Base-by-base conservation (phyloP, 2,329 filamentous ascomycete species). In the Neonectria sp. region DNA sequence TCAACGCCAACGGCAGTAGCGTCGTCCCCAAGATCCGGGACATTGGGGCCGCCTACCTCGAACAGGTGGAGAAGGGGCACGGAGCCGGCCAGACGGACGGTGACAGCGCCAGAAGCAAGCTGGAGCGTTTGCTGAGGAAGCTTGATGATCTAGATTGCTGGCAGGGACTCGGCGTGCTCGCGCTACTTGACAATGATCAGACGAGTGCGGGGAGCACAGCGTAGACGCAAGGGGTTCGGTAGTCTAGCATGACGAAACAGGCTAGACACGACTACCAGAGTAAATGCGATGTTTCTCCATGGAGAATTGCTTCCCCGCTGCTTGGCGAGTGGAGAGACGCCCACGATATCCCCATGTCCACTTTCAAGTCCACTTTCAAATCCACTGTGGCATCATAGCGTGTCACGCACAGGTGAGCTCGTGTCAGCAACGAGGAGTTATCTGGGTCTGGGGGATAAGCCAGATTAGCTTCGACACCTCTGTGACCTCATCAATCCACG, bases 11-110 rank as follows among this genome's bases (percentile, higher is more conserved):
- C 56, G 79, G 79, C 1, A 72, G 72, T 17, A 78, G 76, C 43
- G 48, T 80, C 0, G 75, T 81, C n/a, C 76, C 79, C n/a, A 82
- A 82, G 67, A 75, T 81, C 29, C 71, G 80, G 24, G 80, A 81
- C 55, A 78, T 81, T 56, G 79, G 79, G 2, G 76, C 77, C 5
- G 79, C 78, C 0, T 79, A 81, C 29, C 67, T 81, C 3, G 76
- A 79, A 21, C 74, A 78, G 45, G 65, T 73, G n/a, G 70, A 73
- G 29, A 60, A 73, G 35, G 60, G 59, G 21, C 55, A 56, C 24
- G 60, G 67, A 11, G 40, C 65, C 3, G 63, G 25, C 17, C 35
- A 49, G 17, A 57, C 45, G 33, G 65, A 59, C 12, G 70, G 46
- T 11, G 66, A 62, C 2, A 60, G 64, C 11, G 70, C 65, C 35